Percentiles rank a stretch among this genome's conserved stretches.
These are phyloP conservation scores for Strigomonas culicis DNA, from an alignment of 208 protist genomes.

Conservation along the genomic window DNA sequence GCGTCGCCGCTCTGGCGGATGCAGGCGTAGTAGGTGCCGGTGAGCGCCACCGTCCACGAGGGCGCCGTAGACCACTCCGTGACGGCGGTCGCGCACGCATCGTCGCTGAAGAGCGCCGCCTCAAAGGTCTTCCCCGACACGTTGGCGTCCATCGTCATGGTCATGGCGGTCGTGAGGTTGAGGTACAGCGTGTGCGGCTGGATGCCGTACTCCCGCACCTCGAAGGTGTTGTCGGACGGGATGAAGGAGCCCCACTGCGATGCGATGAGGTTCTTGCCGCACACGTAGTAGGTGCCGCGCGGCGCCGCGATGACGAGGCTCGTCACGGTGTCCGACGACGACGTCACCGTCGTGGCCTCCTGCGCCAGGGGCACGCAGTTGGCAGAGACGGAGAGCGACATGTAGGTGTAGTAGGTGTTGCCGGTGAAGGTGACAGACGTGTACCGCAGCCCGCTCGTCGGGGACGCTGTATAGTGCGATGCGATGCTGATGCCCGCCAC, in stretches of 20 bases:
- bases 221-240: conserved; percentile 28
- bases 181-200: conserved; percentile 62
- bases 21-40: conserved; percentile 70
- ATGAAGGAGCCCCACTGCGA: conserved; percentile 32
- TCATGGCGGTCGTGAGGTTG: conserved; percentile 35
- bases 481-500: conserved; percentile 24
- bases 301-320: conserved; percentile 36
- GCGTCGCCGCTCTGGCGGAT: conserved; percentile 19
- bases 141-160: conserved; percentile 38
- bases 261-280: conserved; percentile 22
- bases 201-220: conserved; percentile 53
- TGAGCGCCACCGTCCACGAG: conserved; percentile 23
- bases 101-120: conserved; percentile 26
- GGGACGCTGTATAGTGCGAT: conserved; percentile 23
- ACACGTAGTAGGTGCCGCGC: conserved; percentile 60
- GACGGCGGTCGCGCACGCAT: conserved; percentile 15
- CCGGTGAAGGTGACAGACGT: conserved; percentile 20
- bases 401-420: conserved; percentile 21
- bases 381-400: conserved; percentile 34
- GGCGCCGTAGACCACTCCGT: conserved; percentile 13
- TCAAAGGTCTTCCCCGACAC: conserved; percentile 15
- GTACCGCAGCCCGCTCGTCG: conserved; percentile 38
- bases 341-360: conserved; percentile 18
- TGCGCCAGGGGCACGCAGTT: conserved; percentile 41
- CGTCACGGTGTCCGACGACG: background rate